These are phyloP conservation scores for Penicillium paradoxum DNA, from an alignment of 495 filamentous ascomycete genomes.

Conservation along the genomic window DNA sequence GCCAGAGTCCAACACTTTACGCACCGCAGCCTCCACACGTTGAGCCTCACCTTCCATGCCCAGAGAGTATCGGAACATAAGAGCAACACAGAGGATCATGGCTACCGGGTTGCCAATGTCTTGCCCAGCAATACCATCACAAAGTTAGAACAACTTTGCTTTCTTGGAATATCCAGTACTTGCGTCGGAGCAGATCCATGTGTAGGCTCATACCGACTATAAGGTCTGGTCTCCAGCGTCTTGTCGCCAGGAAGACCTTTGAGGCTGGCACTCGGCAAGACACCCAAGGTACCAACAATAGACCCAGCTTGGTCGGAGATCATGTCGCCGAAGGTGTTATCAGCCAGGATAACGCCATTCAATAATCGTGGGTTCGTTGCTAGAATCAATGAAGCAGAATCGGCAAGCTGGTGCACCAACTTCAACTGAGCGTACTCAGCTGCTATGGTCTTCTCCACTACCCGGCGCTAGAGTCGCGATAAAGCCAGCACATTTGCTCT, in stretches of 20 bases:
- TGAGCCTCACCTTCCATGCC: constrained; percentile 66
- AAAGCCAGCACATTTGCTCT: constrained; percentile 51
- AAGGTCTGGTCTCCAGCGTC: constrained; percentile 26
- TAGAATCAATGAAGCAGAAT: constrained; percentile 46
- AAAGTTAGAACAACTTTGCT: background rate
- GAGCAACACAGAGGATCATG: constrained; percentile 79
- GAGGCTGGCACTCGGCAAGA: constrained; percentile 47
- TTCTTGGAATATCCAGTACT: constrained; percentile 11
- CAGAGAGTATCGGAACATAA: constrained; percentile 90
- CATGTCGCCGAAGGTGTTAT: constrained; percentile 52
- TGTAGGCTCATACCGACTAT: constrained; percentile 40
- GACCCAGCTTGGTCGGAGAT: constrained; percentile 48
- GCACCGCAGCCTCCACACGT: constrained; percentile 75
- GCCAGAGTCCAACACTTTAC: constrained; percentile 67
- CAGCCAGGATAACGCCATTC: constrained; percentile 47
- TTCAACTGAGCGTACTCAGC: constrained; percentile 46
- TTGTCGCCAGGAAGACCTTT: constrained; percentile 40
- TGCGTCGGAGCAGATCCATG: constrained; percentile 41
- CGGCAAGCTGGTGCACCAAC: constrained; percentile 45
- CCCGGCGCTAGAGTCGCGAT: constrained; percentile 45
- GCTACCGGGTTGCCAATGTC: constrained; percentile 62
- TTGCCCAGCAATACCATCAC: constrained; percentile 29
- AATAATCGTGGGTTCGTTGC: constrained; percentile 43
- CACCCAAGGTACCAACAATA: constrained; percentile 45
- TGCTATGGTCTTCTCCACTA: constrained; percentile 40